Percentiles rank a stretch among this genome's conserved stretches.
Conservation (phyloP, 2,329 filamentous ascomycete species). For the Akanthomyces uredinophilus region DNA sequence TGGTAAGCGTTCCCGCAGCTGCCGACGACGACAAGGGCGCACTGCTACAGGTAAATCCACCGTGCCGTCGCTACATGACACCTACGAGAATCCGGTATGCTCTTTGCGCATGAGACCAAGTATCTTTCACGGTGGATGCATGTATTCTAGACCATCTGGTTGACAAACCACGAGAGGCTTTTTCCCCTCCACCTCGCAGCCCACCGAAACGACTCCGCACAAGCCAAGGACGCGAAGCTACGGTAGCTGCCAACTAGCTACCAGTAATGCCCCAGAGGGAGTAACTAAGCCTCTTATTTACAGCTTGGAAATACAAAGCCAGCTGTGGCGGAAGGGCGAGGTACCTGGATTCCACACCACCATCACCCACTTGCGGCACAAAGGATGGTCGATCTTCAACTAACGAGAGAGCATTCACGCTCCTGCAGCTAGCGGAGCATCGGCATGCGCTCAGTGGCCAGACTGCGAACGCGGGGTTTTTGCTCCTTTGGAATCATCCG, state of each 20-base stretch:
- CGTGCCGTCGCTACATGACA: neutral
- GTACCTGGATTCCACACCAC: slow-evolving; percentile 3
- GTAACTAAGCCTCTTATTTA: neutral
- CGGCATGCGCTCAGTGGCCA: neutral
- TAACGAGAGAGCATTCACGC: neutral
- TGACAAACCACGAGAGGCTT: neutral
- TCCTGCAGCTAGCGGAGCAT: neutral
- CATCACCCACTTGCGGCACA: neutral
- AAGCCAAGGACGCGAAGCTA: neutral
- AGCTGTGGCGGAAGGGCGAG: neutral
- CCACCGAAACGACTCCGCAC: neutral
- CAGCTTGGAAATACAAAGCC: neutral
- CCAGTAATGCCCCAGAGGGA: neutral
- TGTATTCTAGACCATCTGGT: neutral
- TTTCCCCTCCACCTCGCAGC: neutral
- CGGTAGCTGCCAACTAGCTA: neutral
- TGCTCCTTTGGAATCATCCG: neutral
- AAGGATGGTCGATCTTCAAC: neutral
- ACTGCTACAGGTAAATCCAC: neutral
- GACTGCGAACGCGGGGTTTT: neutral
- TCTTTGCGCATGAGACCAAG: neutral
- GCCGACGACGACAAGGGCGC: neutral
- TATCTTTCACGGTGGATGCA: slow-evolving; percentile 8
- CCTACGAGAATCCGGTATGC: neutral
- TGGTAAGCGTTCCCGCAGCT: neutral